Evolutionary conservation across 1,284 basidiomycete genomes (phyloP), one percentile per base, ranked within the genome.

Genomic region (Vanrija sp.): DNA sequence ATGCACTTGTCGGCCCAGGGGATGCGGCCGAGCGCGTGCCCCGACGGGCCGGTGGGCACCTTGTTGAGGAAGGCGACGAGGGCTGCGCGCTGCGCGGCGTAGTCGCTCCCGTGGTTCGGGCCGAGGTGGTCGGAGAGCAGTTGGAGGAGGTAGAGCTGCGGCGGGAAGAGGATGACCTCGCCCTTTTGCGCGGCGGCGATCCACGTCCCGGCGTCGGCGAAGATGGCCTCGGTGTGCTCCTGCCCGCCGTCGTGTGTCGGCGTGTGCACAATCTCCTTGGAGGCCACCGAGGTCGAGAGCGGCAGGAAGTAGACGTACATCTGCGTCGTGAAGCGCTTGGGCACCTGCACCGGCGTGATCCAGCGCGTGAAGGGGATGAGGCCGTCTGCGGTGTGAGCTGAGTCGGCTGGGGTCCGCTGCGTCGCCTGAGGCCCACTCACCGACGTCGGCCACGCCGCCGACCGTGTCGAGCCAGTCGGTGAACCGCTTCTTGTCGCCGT

Each of bases 271-370:
- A 49, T 42, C 20, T 38, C 39, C 31, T 49, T 50, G 48, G 27
- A 49, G 14, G 25, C 35, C 3, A 42, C 53, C 12, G 24, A 25
- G 24, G 41, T 41, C 27, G 27, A 20, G 6, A 54, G 41, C 1
- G 57, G 57, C 3, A 59, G 57, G 19, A 59, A 42, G 48, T 59
- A 59, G 41, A 59, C 53, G 53, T 59, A 59, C 57, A 59, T 59
- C 42, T 59, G 57, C 8, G 54, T 53, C 35, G 53, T 56, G 51
- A 56, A 59, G 41, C 57, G 57, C 19, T 50, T 59, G 10, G 46
- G 50, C 5, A 45, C 41, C 9, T 45, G 37, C 3, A 48, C 44
- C 7, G 57, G 57, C 16, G 57, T 59, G 23, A 59, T 55, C 57
- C 57, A 59, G 20, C 57, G 53, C 37, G 57, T 59, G 38, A 59